phyloP scores from a whole-genome alignment of 2,329 filamentous ascomycete genomes.

The Alternaria rosae region DNA sequence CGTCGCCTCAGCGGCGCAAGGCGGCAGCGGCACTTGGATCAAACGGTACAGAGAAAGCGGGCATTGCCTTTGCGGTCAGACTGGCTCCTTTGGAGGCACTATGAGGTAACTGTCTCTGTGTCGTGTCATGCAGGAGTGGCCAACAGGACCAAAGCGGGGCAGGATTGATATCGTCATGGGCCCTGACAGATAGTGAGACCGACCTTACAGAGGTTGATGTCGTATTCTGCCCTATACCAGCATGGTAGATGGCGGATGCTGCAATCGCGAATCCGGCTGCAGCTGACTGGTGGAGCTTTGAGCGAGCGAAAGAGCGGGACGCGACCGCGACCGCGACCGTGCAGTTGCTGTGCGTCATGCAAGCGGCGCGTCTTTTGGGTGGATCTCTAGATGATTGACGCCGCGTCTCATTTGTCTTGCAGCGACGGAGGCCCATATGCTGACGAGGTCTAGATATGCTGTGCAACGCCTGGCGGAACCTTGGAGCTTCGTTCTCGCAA shows the following conservation, averaged over 20 bases:
- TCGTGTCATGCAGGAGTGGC: constrained; percentile 6
- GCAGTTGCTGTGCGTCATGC: constrained; percentile 34
- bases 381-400: constrained; percentile 9
- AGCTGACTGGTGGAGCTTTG: constrained; percentile 26
- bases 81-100: not conserved
- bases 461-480: constrained; percentile 31
- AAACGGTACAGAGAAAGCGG: not conserved
- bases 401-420: constrained; percentile 12
- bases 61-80: constrained; percentile 1
- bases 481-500: constrained; percentile 21
- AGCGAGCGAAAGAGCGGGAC: constrained; percentile 5
- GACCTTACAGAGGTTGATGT: constrained; percentile 24
- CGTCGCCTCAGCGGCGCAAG: constrained; percentile 7
- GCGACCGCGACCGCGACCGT: constrained; percentile 17
- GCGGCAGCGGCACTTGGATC: constrained; percentile 8
- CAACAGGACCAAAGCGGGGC: constrained; percentile 9
- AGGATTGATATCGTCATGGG: constrained; percentile 22
- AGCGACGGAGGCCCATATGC: constrained; percentile 4
- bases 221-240: constrained; percentile 19
- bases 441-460: constrained; percentile 13
- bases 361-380: constrained; percentile 10
- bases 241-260: constrained; percentile 19
- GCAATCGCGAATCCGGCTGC: constrained; percentile 16
- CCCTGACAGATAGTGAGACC: constrained; percentile 8
- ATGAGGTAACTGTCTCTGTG: constrained; percentile 4